Conservation (phyloP, 495 filamentous ascomycete genomes). For the Pseudomonodictys pantanalensis region DNA sequence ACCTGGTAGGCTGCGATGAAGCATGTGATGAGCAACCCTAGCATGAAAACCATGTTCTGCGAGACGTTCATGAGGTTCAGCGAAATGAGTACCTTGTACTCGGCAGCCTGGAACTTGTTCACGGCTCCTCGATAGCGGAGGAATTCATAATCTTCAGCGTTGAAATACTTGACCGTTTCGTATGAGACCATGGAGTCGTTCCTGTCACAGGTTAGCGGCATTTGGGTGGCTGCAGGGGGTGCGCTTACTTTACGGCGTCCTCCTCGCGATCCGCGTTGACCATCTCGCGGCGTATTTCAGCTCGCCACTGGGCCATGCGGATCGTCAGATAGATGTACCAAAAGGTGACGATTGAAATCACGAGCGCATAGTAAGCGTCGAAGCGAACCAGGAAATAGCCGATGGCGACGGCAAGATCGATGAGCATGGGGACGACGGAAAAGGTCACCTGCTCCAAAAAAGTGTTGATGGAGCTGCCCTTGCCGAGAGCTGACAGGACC, state of each 20-base stretch:
- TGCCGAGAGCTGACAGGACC: constrained; percentile 89
- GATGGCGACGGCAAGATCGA: constrained; percentile 85
- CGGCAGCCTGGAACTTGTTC: constrained; percentile 74
- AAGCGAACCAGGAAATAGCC: constrained; percentile 77
- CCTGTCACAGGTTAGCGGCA: constrained; percentile 40
- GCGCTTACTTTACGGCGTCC: constrained; percentile 77
- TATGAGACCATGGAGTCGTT: constrained; percentile 98
- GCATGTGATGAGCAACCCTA: constrained; percentile 77
- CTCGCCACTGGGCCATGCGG: constrained; percentile 89
- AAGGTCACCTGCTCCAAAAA: constrained; percentile 97
- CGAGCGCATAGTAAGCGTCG: constrained; percentile 88
- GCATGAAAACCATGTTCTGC: constrained; percentile 91
- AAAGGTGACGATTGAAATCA: constrained; percentile 88
- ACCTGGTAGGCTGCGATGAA: constrained; percentile 90
- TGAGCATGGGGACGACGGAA: constrained; percentile 88
- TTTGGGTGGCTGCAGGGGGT: not conserved
- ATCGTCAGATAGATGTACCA: constrained; percentile 94
- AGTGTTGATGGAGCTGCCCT: constrained; percentile 92
- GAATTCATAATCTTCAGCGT: constrained; percentile 92
- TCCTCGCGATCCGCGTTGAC: constrained; percentile 90
- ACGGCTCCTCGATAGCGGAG: constrained; percentile 78
- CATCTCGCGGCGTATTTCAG: constrained; percentile 87
- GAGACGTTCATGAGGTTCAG: constrained; percentile 90
- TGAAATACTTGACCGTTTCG: constrained; percentile 99
- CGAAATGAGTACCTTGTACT: constrained; percentile 83